phyloP scores from a whole-genome alignment of 352 stramenopile genomes.

The Hyaloperonospora arabidopsidis region DNA sequence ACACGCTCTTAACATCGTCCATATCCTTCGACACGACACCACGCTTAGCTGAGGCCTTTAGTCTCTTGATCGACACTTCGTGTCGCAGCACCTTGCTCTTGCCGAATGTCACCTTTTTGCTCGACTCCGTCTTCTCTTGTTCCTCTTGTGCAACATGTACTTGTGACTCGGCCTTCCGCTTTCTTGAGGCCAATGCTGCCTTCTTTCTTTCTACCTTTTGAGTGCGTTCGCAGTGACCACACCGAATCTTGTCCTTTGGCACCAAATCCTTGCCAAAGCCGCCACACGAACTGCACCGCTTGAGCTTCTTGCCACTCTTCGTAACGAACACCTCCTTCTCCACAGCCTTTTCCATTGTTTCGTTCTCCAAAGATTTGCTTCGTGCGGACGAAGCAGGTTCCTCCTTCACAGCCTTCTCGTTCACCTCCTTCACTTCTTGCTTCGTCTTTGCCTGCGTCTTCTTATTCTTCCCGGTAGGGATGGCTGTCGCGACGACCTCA shows the following conservation, averaged over 20 bases:
- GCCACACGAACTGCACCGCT: constrained; percentile 53
- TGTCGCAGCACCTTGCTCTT: constrained; percentile 78
- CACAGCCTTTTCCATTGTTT: constrained; percentile 14
- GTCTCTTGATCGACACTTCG: constrained; percentile 73
- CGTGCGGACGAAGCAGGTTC: too few species aligned
- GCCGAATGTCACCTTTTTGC: constrained; percentile 81
- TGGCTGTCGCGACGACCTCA: too few species aligned
- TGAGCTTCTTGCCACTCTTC: constrained; percentile 69
- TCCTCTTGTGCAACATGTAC: constrained; percentile 26
- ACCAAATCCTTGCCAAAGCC: constrained; percentile 72
- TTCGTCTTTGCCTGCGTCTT: constrained; percentile 23
- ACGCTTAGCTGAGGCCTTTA: constrained; percentile 70
- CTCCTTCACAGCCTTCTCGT: background rate
- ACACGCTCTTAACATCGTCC: constrained; percentile 60
- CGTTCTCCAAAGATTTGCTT: too few species aligned
- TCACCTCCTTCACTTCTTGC: constrained; percentile 16
- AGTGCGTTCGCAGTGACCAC: constrained; percentile 64
- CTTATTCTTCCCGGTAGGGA: constrained; percentile 18
- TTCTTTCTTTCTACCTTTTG: constrained; percentile 60
- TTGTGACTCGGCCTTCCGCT: constrained; percentile 47
- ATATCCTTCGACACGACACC: constrained; percentile 44
- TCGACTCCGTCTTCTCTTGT: constrained; percentile 22
- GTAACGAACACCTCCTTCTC: constrained; percentile 35
- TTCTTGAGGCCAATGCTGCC: constrained; percentile 40
- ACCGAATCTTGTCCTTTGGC: constrained; percentile 50